Percentiles rank a stretch among this genome's conserved stretches.
These are phyloP conservation scores for Zasmidium angulare DNA, from an alignment of 2,329 filamentous ascomycete species.

Conservation along the genomic window DNA sequence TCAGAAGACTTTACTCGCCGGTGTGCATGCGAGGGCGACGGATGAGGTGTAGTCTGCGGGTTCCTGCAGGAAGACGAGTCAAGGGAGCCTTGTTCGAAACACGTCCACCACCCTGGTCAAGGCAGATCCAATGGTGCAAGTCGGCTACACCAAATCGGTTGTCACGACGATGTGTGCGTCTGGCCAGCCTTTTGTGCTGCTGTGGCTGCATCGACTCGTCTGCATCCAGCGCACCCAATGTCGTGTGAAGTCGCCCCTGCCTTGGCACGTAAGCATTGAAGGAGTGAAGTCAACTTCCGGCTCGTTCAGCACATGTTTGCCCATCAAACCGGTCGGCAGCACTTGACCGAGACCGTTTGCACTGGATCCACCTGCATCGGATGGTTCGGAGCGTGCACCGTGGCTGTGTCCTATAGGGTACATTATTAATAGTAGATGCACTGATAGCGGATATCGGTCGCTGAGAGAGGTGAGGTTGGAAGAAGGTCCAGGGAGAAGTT, in stretches of 20 bases:
- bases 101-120: neutral
- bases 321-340: neutral
- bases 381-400: neutral
- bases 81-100: neutral
- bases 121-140: neutral
- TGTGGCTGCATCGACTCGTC: neutral
- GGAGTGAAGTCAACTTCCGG: neutral
- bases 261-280: neutral
- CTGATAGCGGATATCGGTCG: neutral
- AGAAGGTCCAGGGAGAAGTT: neutral
- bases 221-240: too few species aligned
- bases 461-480: neutral
- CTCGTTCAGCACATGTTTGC: neutral
- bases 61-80: constrained; percentile 18
- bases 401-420: constrained; percentile 1
- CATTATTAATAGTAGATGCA: neutral
- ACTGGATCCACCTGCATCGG: neutral
- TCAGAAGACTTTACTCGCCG: constrained; percentile 11
- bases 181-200: neutral
- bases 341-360: neutral
- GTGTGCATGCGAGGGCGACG: constrained; percentile 17
- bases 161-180: neutral
- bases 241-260: neutral
- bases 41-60: constrained; percentile 16
- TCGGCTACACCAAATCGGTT: neutral